Base-by-base conservation (phyloP, 768 basidiomycete species). In the Sarcomyxa edulis region DNA sequence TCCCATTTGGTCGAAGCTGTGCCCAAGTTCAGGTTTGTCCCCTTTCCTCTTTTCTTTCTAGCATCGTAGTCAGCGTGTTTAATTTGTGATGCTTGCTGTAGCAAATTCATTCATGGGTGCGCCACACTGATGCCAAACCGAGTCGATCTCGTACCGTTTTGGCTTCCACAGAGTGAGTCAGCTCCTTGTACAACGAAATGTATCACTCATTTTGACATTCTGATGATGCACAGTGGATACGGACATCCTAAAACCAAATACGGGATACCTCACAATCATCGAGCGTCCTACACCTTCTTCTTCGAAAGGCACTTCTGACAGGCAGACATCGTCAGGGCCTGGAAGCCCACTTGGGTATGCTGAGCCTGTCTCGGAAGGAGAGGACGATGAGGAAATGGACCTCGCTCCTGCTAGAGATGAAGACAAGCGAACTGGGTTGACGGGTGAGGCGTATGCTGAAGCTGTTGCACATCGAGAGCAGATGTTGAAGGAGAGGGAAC, bases 71-170 rank as follows among this genome's bases (percentile, higher is more conserved):
- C 26, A 35, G 9, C 15, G 30, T 16, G 23, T 33, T 21, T 25
- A 29, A 29, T 29, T 12, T 23, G 4, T 16, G 14, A 35, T 25
- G 23, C 22, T 49, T 18, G 35, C 40, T 37, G 33, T 51, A 90
- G 89, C 59, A 89, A 89, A 76, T 95, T 95, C 56, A 94, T 96
- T 40, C 93, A 95, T 56, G 95, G 96, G 18, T 99, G 96, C 56
- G 84, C 95, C 2, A 93, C 92, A 2, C 71, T 98, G 0, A 62
- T 98, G 7, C 93, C 94, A 14, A 78, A 88, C 51, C 84, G 95
- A 24, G 94, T 97, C 31, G 88, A 97, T 53, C 74, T 99, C 16
- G 87, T 99, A 24, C 96, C 96, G 5, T 99, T 97, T 72, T 99
- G 96, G 96, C 75, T 94, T 5, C 94, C 94, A 5, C 94, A 98